Percentiles rank a stretch among this genome's conserved stretches.
Evolutionary conservation across 352 stramenopile species (phyloP).

Genomic region (Phytophthora crassamura): DNA sequence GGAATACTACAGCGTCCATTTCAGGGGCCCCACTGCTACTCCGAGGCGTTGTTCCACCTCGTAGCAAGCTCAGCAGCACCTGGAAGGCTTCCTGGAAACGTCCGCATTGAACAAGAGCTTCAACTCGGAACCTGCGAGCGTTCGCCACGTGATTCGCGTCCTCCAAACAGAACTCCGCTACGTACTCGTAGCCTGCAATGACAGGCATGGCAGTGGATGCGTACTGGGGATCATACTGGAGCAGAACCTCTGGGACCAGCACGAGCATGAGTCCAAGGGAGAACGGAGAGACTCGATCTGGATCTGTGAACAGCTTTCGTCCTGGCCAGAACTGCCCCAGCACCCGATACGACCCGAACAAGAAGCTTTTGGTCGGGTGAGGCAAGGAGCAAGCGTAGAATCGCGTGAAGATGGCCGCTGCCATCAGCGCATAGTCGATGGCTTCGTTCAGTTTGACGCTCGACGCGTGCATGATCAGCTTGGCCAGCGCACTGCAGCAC

Average conservation of each 20-base stretch:
- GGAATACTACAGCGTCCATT: slow-evolving; percentile 21
- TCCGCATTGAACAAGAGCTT: slow-evolving; percentile 59
- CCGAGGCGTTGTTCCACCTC: slow-evolving; percentile 20
- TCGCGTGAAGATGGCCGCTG: slow-evolving; percentile 57
- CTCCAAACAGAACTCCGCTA: slow-evolving; percentile 51
- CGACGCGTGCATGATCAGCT: slow-evolving; percentile 60
- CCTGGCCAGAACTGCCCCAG: slow-evolving; percentile 66
- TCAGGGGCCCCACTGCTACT: slow-evolving; percentile 13
- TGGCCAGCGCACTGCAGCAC: slow-evolving; percentile 59
- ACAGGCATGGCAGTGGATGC: slow-evolving; percentile 59
- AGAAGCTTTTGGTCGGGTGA: slow-evolving; percentile 61
- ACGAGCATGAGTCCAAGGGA: slow-evolving; percentile 47
- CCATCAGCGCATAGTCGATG: slow-evolving; percentile 74
- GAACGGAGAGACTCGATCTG: slow-evolving; percentile 48
- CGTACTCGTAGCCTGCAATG: slow-evolving; percentile 61
- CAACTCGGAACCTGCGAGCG: slow-evolving; percentile 51
- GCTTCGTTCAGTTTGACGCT: slow-evolving; percentile 40
- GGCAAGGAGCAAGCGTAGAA: slow-evolving; percentile 68
- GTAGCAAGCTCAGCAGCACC: slow-evolving; percentile 40
- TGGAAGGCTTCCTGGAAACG: slow-evolving; percentile 61
- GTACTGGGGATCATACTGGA: slow-evolving; percentile 59
- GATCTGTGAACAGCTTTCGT: slow-evolving; percentile 51
- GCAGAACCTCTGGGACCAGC: slow-evolving; percentile 54
- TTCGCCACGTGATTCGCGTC: slow-evolving; percentile 61
- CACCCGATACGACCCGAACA: slow-evolving; percentile 68